Evolutionary conservation across 2,329 filamentous ascomycete species (phyloP), one percentile per base, ranked within the genome.

Genomic region (Penicillium sp.): DNA sequence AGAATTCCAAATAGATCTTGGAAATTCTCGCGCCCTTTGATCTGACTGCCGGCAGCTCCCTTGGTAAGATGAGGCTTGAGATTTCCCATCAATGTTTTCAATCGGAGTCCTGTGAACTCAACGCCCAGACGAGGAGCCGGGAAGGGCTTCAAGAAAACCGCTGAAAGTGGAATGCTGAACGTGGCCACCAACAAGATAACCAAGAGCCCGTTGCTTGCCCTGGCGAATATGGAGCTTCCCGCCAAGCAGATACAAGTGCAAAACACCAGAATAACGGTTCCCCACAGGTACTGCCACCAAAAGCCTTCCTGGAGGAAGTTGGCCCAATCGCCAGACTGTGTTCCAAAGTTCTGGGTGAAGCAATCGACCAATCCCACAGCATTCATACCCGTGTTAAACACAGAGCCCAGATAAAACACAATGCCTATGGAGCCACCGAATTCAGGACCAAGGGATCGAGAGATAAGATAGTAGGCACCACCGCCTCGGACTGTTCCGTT

Each of bases 401-500:
- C 88, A 60, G 91, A 90, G n/a, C 91, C 90, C n/a, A 95, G 79
- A 70, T 94, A 96, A 73, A 95, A 95, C 11, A 96, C 84, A 22
- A 95, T 82, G 2, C 91, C 91, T 59, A 96, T 95, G 1, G 90
- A 91, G 14, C 91, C 91, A 24, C 91, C 91, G 69, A 96, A 96
- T 67, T 96, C 91, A 6, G 91, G 91, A 0, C 91, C 91, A 3
- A 96, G 77, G 43, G 89, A 92, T 57, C 91, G 83, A 6, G 91
- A 95, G 54, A 96, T 95, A 53, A 96, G 79, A 66, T 93, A 96
- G 70, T 96, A 96, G 36, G 91, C 90, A 48, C 91, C 91, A 13
- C 91, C 91, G 13, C 91, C 91, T 64, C 90, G 87, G 52, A 96
- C 91, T 44, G 92, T 92, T 24, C 91, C 91, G 70, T 96, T 96